Evolutionary conservation across 73 alveolate genomes (phyloP).

Genomic region (Tetrahymena thermophila): DNA sequence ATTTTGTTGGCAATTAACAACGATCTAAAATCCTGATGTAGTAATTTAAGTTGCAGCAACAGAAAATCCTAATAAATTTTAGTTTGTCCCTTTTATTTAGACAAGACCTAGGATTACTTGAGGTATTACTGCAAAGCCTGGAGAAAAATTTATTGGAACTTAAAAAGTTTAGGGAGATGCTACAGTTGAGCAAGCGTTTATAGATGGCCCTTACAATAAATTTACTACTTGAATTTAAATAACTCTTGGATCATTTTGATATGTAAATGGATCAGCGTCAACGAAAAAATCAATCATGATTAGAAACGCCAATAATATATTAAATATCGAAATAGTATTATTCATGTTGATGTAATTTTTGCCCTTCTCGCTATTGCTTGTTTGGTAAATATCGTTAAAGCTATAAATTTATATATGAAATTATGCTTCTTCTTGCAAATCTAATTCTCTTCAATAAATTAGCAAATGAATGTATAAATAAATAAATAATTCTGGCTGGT

Average conservation of each 20-base stretch:
- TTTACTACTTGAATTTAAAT: not conserved
- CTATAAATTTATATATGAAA: too few species aligned
- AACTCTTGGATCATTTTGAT: not conserved
- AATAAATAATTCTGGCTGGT: not conserved
- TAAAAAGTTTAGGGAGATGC: not conserved
- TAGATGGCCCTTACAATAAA: not conserved
- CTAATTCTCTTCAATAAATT: not conserved
- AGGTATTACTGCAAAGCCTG: not conserved
- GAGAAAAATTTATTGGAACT: not conserved
- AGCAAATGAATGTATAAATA: too few species aligned
- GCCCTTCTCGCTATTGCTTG: too few species aligned
- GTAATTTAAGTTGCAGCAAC: not conserved
- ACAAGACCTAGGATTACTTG: not conserved
- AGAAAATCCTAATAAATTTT: not conserved
- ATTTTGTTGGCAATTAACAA: not conserved
- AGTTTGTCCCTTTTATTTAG: not conserved
- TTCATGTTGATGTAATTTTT: not conserved
- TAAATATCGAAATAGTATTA: not conserved
- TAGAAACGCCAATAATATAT: not conserved
- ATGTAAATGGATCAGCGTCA: not conserved
- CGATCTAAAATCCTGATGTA: not conserved
- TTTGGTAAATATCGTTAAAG: too few species aligned
- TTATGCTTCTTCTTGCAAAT: too few species aligned
- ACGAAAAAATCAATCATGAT: not conserved
- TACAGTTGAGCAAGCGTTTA: not conserved